Conservation (phyloP, 441 rosid species). For the Mallotus repandus region DNA sequence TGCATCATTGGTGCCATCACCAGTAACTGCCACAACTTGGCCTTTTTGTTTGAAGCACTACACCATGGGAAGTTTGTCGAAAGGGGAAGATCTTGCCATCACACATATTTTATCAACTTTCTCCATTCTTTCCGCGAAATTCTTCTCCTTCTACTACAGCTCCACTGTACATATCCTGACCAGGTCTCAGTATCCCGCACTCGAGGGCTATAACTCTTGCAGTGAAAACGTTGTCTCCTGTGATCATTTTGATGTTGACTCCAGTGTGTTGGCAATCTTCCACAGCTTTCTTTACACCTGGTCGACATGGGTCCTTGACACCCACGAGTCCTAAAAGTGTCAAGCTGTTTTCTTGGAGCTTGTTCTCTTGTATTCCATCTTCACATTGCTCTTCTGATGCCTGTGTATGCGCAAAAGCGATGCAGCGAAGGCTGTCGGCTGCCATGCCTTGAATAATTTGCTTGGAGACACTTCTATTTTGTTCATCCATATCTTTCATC, state of each 20-base stretch:
- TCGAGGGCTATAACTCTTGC: constrained; percentile 49
- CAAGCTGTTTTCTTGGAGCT: constrained; percentile 40
- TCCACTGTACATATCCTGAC: constrained; percentile 24
- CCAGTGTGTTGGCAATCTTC: constrained; percentile 43
- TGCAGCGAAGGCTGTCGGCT: constrained; percentile 44
- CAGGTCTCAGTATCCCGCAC: constrained; percentile 37
- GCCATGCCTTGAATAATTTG: constrained; percentile 62
- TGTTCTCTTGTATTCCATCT: constrained; percentile 25
- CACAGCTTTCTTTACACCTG: constrained; percentile 38
- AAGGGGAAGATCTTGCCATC: constrained; percentile 54
- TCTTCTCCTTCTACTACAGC: constrained; percentile 31
- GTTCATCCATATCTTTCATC: constrained; percentile 5
- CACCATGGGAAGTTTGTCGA: constrained; percentile 58
- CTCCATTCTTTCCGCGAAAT: constrained; percentile 44
- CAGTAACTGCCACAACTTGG: constrained; percentile 54
- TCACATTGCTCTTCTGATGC: constrained; percentile 22
- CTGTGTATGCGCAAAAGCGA: constrained; percentile 44
- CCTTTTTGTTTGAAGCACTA: constrained; percentile 44
- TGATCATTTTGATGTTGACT: constrained; percentile 51
- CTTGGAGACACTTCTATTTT: constrained; percentile 24
- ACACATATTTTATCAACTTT: constrained; percentile 44
- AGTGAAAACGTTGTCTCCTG: constrained; percentile 46
- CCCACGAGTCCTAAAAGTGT: constrained; percentile 46
- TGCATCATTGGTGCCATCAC: constrained; percentile 59
- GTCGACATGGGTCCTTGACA: constrained; percentile 46